Percentiles rank a stretch among this genome's conserved stretches.
Evolutionary conservation across 2,329 filamentous ascomycete species (phyloP).

Genomic region (Alternaria incomplexa): DNA sequence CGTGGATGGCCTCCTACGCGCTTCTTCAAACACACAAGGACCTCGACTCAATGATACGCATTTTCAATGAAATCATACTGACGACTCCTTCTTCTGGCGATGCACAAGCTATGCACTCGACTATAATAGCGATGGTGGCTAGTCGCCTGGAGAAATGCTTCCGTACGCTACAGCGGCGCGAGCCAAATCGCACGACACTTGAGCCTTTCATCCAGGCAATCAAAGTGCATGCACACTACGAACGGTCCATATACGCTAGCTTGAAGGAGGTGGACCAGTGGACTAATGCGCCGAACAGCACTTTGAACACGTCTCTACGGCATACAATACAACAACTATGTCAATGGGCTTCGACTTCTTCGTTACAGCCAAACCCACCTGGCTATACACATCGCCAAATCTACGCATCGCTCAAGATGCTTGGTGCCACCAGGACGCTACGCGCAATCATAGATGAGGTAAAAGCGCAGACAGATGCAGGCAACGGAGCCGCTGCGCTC

Average conservation of each 20-base stretch:
- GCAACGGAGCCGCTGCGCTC: slow-evolving; percentile 66
- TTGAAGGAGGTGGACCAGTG: slow-evolving; percentile 73
- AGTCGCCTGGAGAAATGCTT: slow-evolving; percentile 72
- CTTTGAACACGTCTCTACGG: slow-evolving; percentile 64
- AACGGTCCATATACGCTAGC: slow-evolving; percentile 67
- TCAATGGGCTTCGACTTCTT: slow-evolving; percentile 67
- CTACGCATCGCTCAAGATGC: slow-evolving; percentile 64
- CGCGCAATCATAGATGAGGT: slow-evolving; percentile 71
- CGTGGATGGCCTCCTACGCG: slow-evolving; percentile 73
- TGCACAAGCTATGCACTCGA: slow-evolving; percentile 71
- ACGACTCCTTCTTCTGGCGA: slow-evolving; percentile 74
- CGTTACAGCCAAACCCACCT: slow-evolving; percentile 60
- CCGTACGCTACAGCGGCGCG: slow-evolving; percentile 68
- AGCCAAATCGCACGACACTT: slow-evolving; percentile 72
- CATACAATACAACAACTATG: slow-evolving; percentile 68
- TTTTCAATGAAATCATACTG: slow-evolving; percentile 74
- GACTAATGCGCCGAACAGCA: slow-evolving; percentile 63
- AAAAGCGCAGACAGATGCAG: slow-evolving; percentile 64
- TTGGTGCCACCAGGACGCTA: slow-evolving; percentile 68
- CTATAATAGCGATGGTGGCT: slow-evolving; percentile 74
- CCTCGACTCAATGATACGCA: slow-evolving; percentile 71
- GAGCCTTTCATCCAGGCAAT: slow-evolving; percentile 72
- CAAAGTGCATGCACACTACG: slow-evolving; percentile 62
- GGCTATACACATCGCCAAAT: slow-evolving; percentile 76
- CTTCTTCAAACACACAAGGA: slow-evolving; percentile 69